Conservation (phyloP, 495 filamentous ascomycete species). For the Aspergillus sparsus region DNA sequence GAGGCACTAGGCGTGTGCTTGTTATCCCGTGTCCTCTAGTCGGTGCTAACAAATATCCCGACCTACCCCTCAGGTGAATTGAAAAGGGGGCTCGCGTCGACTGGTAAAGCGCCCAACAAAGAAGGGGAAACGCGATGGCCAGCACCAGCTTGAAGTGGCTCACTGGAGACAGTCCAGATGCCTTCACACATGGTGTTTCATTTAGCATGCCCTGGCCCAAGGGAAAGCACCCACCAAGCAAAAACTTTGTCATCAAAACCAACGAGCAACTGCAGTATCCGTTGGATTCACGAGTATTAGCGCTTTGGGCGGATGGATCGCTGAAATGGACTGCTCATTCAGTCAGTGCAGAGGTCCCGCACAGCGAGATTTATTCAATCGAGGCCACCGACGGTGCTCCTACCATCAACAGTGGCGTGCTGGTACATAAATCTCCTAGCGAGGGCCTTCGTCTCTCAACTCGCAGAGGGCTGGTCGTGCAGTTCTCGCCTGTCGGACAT, state of each 20-base stretch:
- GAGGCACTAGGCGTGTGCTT: too few relatives aligned
- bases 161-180: slow-evolving; percentile 16
- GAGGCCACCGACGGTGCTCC: slow-evolving; percentile 26
- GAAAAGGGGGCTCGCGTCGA: too few relatives aligned
- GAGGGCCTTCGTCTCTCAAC: neutral
- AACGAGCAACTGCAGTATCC: slow-evolving; percentile 13
- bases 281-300: slow-evolving; percentile 27
- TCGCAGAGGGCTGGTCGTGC: neutral
- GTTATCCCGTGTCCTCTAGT: too few relatives aligned
- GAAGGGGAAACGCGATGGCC: too few relatives aligned
- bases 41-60: too few relatives aligned
- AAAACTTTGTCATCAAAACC: slow-evolving; percentile 23
- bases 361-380: slow-evolving; percentile 18
- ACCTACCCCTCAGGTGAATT: too few relatives aligned
- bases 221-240: slow-evolving; percentile 19
- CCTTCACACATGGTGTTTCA: slow-evolving; percentile 20
- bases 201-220: slow-evolving; percentile 28
- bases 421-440: neutral
- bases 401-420: slow-evolving; percentile 3
- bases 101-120: too few relatives aligned
- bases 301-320: neutral
- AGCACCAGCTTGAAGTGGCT: slow-evolving; percentile 12
- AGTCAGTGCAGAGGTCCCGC: neutral
- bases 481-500: neutral
- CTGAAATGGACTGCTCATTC: too few relatives aligned